phyloP scores from a whole-genome alignment of 2,329 filamentous ascomycete genomes.

The Stachybotrys chlorohalonatus region DNA sequence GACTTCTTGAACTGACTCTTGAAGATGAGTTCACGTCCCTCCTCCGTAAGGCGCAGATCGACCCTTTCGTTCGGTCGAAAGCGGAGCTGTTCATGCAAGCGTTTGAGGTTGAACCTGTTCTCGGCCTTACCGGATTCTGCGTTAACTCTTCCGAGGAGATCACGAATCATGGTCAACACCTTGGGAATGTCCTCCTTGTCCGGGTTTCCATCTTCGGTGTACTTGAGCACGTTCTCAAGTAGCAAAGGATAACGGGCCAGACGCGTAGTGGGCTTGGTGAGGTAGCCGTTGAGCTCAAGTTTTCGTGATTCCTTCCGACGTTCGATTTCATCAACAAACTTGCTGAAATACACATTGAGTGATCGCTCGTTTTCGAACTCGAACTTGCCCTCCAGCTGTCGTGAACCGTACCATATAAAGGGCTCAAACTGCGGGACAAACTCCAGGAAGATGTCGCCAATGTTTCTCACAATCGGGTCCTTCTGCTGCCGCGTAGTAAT shows the following conservation, averaged over 20 bases:
- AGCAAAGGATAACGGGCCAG: slow-evolving; percentile 88
- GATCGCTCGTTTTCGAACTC: slow-evolving; percentile 96
- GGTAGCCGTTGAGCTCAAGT: slow-evolving; percentile 90
- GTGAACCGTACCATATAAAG: slow-evolving; percentile 93
- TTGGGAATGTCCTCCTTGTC: slow-evolving; percentile 90
- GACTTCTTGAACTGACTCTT: slow-evolving; percentile 93
- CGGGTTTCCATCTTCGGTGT: slow-evolving; percentile 79
- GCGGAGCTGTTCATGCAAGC: slow-evolving; percentile 83
- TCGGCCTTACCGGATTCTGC: slow-evolving; percentile 93
- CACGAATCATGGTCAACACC: slow-evolving; percentile 77
- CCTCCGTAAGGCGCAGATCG: slow-evolving; percentile 88
- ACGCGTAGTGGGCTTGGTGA: slow-evolving; percentile 95
- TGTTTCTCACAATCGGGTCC: slow-evolving; percentile 74
- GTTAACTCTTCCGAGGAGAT: slow-evolving; percentile 82
- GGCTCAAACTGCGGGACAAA: slow-evolving; percentile 89
- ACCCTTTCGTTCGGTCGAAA: slow-evolving; percentile 87
- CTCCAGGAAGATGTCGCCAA: slow-evolving; percentile 91
- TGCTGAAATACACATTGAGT: slow-evolving; percentile 73
- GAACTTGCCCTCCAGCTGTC: slow-evolving; percentile 92
- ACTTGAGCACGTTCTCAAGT: slow-evolving; percentile 84
- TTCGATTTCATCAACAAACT: slow-evolving; percentile 95
- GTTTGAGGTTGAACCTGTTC: slow-evolving; percentile 92
- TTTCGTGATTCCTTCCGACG: slow-evolving; percentile 93
- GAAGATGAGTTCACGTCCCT: slow-evolving; percentile 85
- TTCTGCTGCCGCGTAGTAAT: slow-evolving; percentile 87